Evolutionary conservation across 495 filamentous ascomycete genomes (phyloP), one percentile per base, ranked within the genome.

Genomic region (Pyronema domesticum): DNA sequence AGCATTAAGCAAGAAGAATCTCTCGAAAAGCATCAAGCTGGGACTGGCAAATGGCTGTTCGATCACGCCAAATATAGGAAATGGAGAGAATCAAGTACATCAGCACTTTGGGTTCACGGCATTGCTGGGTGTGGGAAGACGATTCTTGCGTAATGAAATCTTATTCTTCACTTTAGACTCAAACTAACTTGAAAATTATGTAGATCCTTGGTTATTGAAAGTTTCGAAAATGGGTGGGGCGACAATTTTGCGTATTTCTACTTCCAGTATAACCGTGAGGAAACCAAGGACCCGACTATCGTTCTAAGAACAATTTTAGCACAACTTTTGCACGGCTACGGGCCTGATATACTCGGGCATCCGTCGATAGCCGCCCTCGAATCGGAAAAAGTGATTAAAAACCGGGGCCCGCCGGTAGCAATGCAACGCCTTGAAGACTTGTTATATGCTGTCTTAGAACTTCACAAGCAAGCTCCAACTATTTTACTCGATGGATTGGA

Each of bases 121-220:
- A 50, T 50, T 13, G 23, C 47, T 13, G 47, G 47, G 10, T 35
- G 47, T 17, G 47, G 47, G 9, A 50, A 50, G 30, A 50, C 47
- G 5, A 50, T 50, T 11, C 30, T 50, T 35, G 47, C 47, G 47
- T 50, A 36, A 8, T 13, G 11, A 13, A 17, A 30, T 30, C 23
- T 30, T 30, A 30, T 30, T 30, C 23, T 30, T 30, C 23, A 30
- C 23, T 30, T 30, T 30, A 30, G 23, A 30, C 23, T 30, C 5
- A 1, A 30, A 30, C 23, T 30, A 30, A 30, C 23, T 2, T 2
- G 23, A 30, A 2, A 30, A 30, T 30, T 30, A 30, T 30, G 30
- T 11, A 50, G 47, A 36, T 50, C 47, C 19, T 15, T 7, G 13
- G 30, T 50, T 10, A 50, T 50, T 13, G 19, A 50, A 1, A 23